Base-by-base conservation (phyloP, 495 filamentous ascomycete genomes). In the Xylaria intraflava region DNA sequence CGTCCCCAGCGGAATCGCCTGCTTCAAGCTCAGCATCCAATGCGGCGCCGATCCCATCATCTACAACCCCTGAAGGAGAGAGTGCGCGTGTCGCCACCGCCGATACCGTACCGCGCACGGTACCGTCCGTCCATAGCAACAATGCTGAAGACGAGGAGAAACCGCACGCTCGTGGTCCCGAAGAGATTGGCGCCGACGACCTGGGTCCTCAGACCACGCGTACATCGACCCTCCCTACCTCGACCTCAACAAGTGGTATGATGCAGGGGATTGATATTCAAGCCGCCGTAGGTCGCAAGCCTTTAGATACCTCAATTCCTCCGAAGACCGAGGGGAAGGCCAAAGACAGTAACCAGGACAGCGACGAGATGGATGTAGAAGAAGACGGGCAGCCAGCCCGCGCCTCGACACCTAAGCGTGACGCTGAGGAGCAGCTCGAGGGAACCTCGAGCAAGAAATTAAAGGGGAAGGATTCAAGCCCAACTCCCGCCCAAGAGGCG, bases 171-270 rank as follows among this genome's bases (percentile, higher is more conserved):
- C 78, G 87, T 14, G 88, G 90, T 0, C 92, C 93, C 0, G 80
- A 85, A 10, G 78, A 87, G 52, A 83, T 98, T 22, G 91, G 90
- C 0, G 81, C 89, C 23, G 86, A 90, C 61, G 93, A 98, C 63
- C 83, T 87, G 64, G 93, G 93, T 1, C 81, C 89, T 16, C 92
- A 96, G 66, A 69, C 55, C 50, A 67, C 67, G 0, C 68, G 59
- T 0, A 46, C 52, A 33, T 45, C 54, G 1, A 46, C 51, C 7
- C 23, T 31, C 35, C 19, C 35, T 0, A 11, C 51, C 2, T 55
- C 55, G 17, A 52, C 51, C 44, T 59, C 59, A 12, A 55, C 64
- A 27, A 62, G 65, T 30, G 58, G 60, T 6, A 66, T 68, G 33
- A 72, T 74, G 64, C 69, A 72, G 27, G 76, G 73, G 1, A 78